Evolutionary conservation across 177 flowering plant species (phyloP), one percentile per base, ranked within the genome.

Genomic region (Telopea speciosissima): DNA sequence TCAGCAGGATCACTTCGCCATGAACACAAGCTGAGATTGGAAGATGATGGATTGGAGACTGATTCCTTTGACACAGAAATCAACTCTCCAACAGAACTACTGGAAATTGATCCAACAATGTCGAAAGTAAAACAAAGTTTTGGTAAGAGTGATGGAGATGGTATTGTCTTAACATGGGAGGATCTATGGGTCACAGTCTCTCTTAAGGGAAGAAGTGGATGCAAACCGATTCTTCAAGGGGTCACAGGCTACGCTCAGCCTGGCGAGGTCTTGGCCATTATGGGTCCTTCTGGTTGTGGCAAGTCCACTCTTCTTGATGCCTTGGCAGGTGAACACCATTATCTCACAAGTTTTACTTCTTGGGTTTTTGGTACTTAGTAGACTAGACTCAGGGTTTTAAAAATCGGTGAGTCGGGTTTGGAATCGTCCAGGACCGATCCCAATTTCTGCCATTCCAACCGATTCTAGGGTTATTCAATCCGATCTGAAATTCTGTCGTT

Each of bases 211-310:
- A 73, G 70, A 42, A 59, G 13, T 3, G 65, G 66, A 1, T 3
- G 9, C 42, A 62, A n/a, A 12, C 8, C 76, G 0, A 73, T 83
- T 24, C 72, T 81, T 14, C 75, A 81, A 22, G 82, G 81, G 24
- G 72, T 83, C 44, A 72, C 80, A 0, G 85, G 85, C 0, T 83
- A 75, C 36, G 85, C 78, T 9, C 72, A 71, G 24, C 85, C 85
- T 4, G 77, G 83, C 11, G 70, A 81, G 66, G 68, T 83, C 12
- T 71, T 83, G 70, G 85, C 85, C 40, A 74, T 83, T 61, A 81
- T 83, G 85, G 85, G 85, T 63, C 84, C 85, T 69, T 83, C 85
- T 45, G 82, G 85, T 26, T 75, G 73, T 54, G 83, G 83, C 68
- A 80, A 80, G 23, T 80, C 83, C 2, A 80, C 81, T 23, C 78